Evolutionary conservation across 495 filamentous ascomycete species (phyloP).

Genomic region (Aspergillus panamensis): DNA sequence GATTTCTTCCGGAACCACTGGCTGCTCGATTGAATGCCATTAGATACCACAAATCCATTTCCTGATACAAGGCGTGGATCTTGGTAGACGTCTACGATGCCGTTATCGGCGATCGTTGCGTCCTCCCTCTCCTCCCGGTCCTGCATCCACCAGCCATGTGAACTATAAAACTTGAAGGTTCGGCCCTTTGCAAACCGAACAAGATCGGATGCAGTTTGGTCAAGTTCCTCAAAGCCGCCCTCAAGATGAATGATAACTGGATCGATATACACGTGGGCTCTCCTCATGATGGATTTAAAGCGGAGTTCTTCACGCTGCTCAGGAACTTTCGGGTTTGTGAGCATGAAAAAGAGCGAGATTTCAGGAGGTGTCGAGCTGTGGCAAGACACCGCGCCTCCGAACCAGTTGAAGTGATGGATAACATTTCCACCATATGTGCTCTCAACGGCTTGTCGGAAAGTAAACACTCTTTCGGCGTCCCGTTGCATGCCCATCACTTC

Average conservation of each 20-base stretch:
- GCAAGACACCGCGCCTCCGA: conserved; percentile 15
- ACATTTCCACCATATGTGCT: not conserved
- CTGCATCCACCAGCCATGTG: conserved; percentile 27
- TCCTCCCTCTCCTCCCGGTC: conserved; percentile 5
- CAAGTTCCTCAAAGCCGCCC: not conserved
- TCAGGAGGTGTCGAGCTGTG: conserved; percentile 28
- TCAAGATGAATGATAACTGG: conserved; percentile 25
- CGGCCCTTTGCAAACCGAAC: conserved; percentile 17
- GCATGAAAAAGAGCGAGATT: conserved; percentile 32
- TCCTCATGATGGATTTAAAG: conserved; percentile 12
- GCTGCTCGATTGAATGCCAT: conserved; percentile 6
- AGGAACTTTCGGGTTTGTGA: conserved; percentile 19
- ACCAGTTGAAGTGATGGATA: conserved; percentile 40
- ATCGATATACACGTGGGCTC: conserved; percentile 25
- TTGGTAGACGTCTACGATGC: not conserved
- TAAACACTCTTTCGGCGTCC: not conserved
- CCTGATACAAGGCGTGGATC: conserved; percentile 9
- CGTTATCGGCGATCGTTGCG: conserved; percentile 4
- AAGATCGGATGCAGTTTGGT: conserved; percentile 15
- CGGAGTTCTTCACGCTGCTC: conserved; percentile 7
- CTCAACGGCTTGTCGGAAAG: not conserved
- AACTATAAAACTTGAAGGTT: conserved; percentile 27
- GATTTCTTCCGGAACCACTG: not conserved
- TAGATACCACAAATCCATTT: conserved; percentile 21
- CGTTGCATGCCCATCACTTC: not conserved